phyloP scores from a whole-genome alignment of 768 basidiomycete genomes.

The Kwoniella newhampshirensis region DNA sequence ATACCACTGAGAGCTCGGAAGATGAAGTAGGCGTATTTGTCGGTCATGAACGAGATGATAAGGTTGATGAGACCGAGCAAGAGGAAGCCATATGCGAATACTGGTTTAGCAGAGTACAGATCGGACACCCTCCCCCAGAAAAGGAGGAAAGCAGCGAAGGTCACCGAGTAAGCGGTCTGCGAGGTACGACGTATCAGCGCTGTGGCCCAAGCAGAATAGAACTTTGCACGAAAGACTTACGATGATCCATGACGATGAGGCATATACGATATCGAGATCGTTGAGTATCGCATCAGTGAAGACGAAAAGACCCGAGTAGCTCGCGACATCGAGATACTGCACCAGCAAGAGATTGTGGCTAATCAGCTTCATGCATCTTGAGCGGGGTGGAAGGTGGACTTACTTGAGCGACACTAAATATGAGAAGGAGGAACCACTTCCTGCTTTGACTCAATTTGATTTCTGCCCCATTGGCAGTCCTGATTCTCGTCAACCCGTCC shows the following conservation, averaged over 20 bases:
- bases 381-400: not conserved
- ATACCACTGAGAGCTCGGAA: slow-evolving; percentile 35
- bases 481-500: not conserved
- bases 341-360: not conserved
- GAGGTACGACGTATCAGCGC: not conserved
- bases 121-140: slow-evolving; percentile 46
- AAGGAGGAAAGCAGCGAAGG: slow-evolving; percentile 43
- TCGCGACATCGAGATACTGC: slow-evolving; percentile 32
- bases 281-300: slow-evolving; percentile 33
- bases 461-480: slow-evolving; percentile 11
- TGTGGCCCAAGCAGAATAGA: not conserved
- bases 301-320: slow-evolving; percentile 26
- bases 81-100: slow-evolving; percentile 45
- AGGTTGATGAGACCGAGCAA: slow-evolving; percentile 29
- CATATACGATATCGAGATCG: slow-evolving; percentile 33
- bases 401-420: slow-evolving; percentile 17
- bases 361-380: not conserved
- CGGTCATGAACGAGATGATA: slow-evolving; percentile 31
- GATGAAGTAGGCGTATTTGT: slow-evolving; percentile 37
- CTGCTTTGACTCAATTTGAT: slow-evolving; percentile 19
- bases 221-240: slow-evolving; percentile 18
- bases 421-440: slow-evolving; percentile 17
- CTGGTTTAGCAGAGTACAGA: slow-evolving; percentile 40
- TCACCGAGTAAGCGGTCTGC: slow-evolving; percentile 37
- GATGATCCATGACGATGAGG: slow-evolving; percentile 41